A percentile compares a stretch with the other conserved stretches of the same genome.
phyloP scores from a whole-genome alignment of 306 rosid genomes.

The Albizia julibrissin region DNA sequence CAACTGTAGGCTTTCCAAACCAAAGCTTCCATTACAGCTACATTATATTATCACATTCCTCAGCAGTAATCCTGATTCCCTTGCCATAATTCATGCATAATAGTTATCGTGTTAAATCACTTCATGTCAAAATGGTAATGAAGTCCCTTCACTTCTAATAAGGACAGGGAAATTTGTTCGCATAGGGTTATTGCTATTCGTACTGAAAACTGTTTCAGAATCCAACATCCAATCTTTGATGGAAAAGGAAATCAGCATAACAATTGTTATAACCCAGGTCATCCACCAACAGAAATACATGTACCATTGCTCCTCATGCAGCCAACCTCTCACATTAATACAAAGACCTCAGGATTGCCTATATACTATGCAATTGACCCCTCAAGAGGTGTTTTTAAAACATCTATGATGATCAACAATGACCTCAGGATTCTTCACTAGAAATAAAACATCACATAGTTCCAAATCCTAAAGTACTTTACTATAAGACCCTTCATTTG shows the following conservation, averaged over 20 bases:
- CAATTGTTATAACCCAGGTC: neutral
- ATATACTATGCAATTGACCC: neutral
- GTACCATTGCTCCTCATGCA: neutral
- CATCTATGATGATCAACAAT: neutral
- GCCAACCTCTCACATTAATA: neutral
- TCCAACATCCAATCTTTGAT: neutral
- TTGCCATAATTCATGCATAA: neutral
- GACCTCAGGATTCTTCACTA: neutral
- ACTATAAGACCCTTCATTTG: neutral
- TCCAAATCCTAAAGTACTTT: neutral
- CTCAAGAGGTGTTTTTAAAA: neutral
- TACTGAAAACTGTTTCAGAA: neutral
- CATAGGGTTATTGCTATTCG: neutral
- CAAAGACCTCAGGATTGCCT: neutral
- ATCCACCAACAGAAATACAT: neutral
- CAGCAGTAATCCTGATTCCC: neutral
- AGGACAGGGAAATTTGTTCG: neutral
- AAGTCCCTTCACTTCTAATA: neutral
- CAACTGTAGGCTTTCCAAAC: neutral
- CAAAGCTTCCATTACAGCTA: conserved; percentile 2
- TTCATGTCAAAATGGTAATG: neutral
- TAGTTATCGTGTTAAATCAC: neutral
- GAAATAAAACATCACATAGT: neutral
- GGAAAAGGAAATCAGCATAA: neutral
- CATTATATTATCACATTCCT: neutral